These are phyloP conservation scores for Botryotinia calthae DNA, from an alignment of 2,329 filamentous ascomycete genomes.

Conservation along the genomic window DNA sequence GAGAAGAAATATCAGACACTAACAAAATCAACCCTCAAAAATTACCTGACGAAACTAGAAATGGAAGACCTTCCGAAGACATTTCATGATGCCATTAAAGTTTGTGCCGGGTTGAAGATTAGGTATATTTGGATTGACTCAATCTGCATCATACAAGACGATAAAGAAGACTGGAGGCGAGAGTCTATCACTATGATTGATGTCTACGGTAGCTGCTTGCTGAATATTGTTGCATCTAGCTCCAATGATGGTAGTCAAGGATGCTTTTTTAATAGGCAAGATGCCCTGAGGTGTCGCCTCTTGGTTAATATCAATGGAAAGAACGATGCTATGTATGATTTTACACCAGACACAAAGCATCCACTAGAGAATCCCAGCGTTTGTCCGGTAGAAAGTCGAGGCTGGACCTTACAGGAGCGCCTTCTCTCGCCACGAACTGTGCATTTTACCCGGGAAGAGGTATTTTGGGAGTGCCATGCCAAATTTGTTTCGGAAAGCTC, in stretches of 20 bases:
- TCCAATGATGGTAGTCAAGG: neutral
- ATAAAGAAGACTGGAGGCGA: neutral
- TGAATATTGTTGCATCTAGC: neutral
- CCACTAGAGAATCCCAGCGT: accelerated
- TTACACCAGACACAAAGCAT: accelerated
- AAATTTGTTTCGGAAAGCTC: neutral
- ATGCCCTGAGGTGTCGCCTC: neutral
- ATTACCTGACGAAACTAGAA: neutral
- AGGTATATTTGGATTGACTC: neutral
- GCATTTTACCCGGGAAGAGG: neutral
- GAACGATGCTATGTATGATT: neutral
- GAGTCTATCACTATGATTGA: neutral
- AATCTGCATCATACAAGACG: neutral
- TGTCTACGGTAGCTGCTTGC: neutral
- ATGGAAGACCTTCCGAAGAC: neutral
- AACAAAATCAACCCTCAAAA: neutral
- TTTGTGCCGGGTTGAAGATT: neutral
- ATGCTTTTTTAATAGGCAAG: neutral
- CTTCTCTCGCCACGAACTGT: neutral
- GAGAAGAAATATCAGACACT: neutral
- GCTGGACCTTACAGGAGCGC: neutral
- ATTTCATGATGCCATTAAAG: neutral
- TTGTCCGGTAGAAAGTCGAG: neutral
- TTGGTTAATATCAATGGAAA: neutral
- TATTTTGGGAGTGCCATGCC: neutral